Percentiles rank a stretch among this genome's conserved stretches.
Evolutionary conservation across 164 flowering plant species (phyloP).

Genomic region (Vitis rotundifolia): DNA sequence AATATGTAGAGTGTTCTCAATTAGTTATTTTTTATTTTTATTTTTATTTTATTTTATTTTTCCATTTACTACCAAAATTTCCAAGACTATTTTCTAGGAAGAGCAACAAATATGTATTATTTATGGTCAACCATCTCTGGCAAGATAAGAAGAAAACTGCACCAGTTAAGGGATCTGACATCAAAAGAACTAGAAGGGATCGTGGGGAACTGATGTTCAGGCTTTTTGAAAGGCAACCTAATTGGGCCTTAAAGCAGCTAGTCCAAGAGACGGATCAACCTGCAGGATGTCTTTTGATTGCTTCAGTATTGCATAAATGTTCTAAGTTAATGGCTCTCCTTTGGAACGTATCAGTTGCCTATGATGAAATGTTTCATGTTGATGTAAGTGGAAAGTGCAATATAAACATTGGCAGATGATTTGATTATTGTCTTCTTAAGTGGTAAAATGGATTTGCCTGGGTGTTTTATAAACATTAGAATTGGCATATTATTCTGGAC

Average conservation of each 20-base stretch:
- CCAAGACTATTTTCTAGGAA: no score
- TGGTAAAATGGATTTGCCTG: no score
- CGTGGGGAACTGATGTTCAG: conserved; percentile 81
- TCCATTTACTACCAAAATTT: no score
- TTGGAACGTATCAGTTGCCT: neutral
- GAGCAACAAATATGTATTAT: no score
- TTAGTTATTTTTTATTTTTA: no score
- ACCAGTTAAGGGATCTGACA: conserved; percentile 56
- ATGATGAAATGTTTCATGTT: neutral
- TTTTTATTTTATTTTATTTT: no score
- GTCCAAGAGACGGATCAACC: conserved; percentile 85
- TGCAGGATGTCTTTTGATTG: conserved; percentile 40
- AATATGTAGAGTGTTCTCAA: no score
- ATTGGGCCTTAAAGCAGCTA: conserved; percentile 75
- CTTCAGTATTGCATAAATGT: neutral
- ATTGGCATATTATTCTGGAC: no score
- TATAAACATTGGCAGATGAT: no score
- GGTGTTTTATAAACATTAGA: no score
- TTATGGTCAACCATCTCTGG: neutral
- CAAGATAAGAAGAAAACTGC: conserved; percentile 62
- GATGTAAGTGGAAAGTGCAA: no score
- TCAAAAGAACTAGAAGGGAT: conserved; percentile 77
- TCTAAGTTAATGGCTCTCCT: neutral
- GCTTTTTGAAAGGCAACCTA: conserved; percentile 73
- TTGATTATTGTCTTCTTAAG: no score